Conservation (phyloP, 2,329 filamentous ascomycete species). For the Hypomyces perniciosus region DNA sequence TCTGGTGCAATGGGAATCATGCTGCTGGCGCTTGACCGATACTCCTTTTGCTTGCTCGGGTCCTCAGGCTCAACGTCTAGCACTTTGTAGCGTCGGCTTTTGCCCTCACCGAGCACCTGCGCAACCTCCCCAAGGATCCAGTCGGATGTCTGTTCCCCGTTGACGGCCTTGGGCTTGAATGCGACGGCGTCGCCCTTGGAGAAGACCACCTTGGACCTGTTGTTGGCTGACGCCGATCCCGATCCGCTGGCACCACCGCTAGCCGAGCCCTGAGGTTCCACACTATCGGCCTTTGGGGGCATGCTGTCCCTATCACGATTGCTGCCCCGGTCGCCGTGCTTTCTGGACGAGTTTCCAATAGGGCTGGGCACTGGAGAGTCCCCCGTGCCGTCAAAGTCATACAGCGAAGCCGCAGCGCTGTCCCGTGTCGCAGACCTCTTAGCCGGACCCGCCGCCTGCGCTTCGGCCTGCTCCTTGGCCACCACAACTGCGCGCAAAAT, state of each 20-base stretch:
- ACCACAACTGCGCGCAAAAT: slow-evolving; percentile 37
- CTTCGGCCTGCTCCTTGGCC: slow-evolving; percentile 37
- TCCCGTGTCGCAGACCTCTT: slow-evolving; percentile 21
- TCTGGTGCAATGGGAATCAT: slow-evolving; percentile 69
- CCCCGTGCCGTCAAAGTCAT: slow-evolving; percentile 39
- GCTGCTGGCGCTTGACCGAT: slow-evolving; percentile 64
- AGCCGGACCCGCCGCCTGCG: slow-evolving; percentile 24
- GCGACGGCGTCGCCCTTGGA: slow-evolving; percentile 59
- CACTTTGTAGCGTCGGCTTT: slow-evolving; percentile 71
- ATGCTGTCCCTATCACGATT: slow-evolving; percentile 46
- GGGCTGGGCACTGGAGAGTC: slow-evolving; percentile 43
- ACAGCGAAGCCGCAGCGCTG: slow-evolving; percentile 29
- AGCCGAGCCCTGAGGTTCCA: slow-evolving; percentile 43
- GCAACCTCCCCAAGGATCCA: slow-evolving; percentile 77
- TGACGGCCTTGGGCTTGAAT: slow-evolving; percentile 53
- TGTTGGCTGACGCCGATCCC: slow-evolving; percentile 13
- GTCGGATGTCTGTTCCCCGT: slow-evolving; percentile 44
- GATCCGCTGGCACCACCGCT: slow-evolving; percentile 26
- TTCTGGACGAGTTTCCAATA: slow-evolving; percentile 29
- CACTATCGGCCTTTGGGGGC: slow-evolving; percentile 51
- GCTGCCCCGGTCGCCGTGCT: slow-evolving; percentile 32
- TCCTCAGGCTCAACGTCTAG: slow-evolving; percentile 74
- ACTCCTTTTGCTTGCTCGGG: slow-evolving; percentile 59
- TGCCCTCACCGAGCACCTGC: slow-evolving; percentile 68
- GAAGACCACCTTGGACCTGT: slow-evolving; percentile 50